Evolutionary conservation across 768 basidiomycete genomes (phyloP).

Genomic region (Rhodotorula diobovata): DNA sequence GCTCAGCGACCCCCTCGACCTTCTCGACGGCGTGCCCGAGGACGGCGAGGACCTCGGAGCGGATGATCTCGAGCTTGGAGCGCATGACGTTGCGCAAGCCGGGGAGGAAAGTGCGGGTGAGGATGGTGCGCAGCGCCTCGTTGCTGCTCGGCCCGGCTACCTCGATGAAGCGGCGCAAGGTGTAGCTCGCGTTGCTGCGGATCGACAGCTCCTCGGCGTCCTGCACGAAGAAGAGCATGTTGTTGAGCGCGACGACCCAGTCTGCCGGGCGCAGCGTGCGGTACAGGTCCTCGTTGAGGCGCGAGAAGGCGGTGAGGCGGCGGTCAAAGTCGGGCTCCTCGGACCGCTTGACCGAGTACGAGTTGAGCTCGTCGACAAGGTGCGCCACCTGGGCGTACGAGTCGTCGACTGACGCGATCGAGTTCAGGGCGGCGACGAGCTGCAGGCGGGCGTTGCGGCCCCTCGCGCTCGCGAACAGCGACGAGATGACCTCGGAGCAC

Average conservation of each 20-base stretch:
- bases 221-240: slow-evolving; percentile 69
- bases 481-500: slow-evolving; percentile 62
- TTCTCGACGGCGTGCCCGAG: slow-evolving; percentile 67
- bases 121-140: slow-evolving; percentile 52
- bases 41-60: slow-evolving; percentile 74
- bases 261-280: slow-evolving; percentile 53
- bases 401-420: slow-evolving; percentile 53
- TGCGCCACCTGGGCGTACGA: slow-evolving; percentile 54
- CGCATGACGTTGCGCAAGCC: slow-evolving; percentile 73
- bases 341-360: slow-evolving; percentile 72
- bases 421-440: slow-evolving; percentile 63
- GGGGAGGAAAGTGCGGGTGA: slow-evolving; percentile 62
- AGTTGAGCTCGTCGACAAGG: slow-evolving; percentile 67
- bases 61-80: slow-evolving; percentile 78
- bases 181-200: slow-evolving; percentile 69
- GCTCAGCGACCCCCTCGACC: slow-evolving; percentile 57
- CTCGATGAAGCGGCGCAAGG: slow-evolving; percentile 74
- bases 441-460: slow-evolving; percentile 65
- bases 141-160: slow-evolving; percentile 42
- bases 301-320: slow-evolving; percentile 68
- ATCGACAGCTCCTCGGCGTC: slow-evolving; percentile 83
- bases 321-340: slow-evolving; percentile 92
- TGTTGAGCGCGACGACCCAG: slow-evolving; percentile 80
- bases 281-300: slow-evolving; percentile 65
- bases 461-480: slow-evolving; percentile 70